phyloP scores from a whole-genome alignment of 2,329 filamentous ascomycete species.

The Penicillium sp. region DNA sequence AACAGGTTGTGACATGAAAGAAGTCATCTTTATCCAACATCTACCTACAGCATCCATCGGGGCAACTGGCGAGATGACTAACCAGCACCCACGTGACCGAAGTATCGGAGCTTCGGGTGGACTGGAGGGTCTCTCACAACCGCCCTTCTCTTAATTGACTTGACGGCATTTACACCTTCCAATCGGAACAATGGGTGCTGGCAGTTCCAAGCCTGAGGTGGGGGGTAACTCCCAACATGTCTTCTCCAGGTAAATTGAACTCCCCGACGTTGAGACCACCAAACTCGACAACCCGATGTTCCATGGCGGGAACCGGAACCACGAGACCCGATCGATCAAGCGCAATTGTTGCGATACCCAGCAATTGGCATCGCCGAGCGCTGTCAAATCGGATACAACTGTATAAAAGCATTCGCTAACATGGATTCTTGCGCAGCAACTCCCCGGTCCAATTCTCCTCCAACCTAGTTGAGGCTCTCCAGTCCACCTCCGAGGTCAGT shows the following conservation, averaged over 20 bases:
- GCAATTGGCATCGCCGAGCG: background rate
- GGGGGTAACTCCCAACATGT: slow-evolving; percentile 61
- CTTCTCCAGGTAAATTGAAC: slow-evolving; percentile 61
- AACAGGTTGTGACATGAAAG: too few relatives aligned
- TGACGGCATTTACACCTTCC: slow-evolving; percentile 23
- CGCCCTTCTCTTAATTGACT: slow-evolving; percentile 26
- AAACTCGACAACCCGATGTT: background rate
- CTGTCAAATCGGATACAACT: slow-evolving; percentile 2
- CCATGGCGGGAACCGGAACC: slow-evolving; percentile 20
- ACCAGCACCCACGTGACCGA: slow-evolving; percentile 26
- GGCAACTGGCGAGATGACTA: slow-evolving; percentile 12
- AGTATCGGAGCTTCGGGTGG: slow-evolving; percentile 33
- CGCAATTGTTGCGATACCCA: slow-evolving; percentile 4
- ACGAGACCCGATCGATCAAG: slow-evolving; percentile 13
- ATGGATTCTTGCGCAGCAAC: slow-evolving; percentile 37
- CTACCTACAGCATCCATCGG: too few relatives aligned
- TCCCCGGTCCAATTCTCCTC: slow-evolving; percentile 75
- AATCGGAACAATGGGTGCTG: slow-evolving; percentile 62
- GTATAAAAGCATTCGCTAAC: slow-evolving; percentile 18
- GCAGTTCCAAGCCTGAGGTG: slow-evolving; percentile 65
- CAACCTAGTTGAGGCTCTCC: slow-evolving; percentile 80
- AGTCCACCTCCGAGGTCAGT: slow-evolving; percentile 82
- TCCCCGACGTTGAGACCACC: slow-evolving; percentile 10
- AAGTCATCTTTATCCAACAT: too few relatives aligned
- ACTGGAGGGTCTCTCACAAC: slow-evolving; percentile 22